Base-by-base conservation (phyloP, 495 filamentous ascomycete genomes). In the Bryoglossum gracile region DNA sequence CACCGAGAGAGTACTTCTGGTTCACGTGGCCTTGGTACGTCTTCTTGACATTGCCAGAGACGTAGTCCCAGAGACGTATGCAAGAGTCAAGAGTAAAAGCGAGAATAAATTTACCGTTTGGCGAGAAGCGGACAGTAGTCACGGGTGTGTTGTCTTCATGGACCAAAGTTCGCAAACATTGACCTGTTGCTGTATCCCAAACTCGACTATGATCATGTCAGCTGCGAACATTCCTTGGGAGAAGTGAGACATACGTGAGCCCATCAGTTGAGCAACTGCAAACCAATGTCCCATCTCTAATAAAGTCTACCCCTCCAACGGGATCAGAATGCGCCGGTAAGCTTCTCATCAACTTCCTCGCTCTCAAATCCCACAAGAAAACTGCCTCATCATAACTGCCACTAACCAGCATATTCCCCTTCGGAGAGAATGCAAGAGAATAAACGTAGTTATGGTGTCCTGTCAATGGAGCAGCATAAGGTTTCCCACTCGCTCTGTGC, bases 381-480 rank as follows among this genome's bases (percentile, higher is more conserved):
- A 98, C 86, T 8, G 94, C 92, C 71, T 98, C 92, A 58, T 97
- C 92, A 66, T 95, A 97, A 57, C 86, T 91, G 14, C 92, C 94
- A 48, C 85, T 90, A 30, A 85, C 92, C 14, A 98, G 77, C 58
- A 95, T 95, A 59, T 96, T 97, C 30, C 92, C 94, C 66, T 95
- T 95, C 1, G 94, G 92, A 13, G 86, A 87, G 65, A 96, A 98
- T 17, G 90, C 88, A 39, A 98, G 74, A 28, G 83, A 83, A 65
- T 91, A 95, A 36, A 98, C 82, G 69, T 95, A 96, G 62, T 90
- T 96, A 62, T 96, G 90, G 62, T 98, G 92, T 34, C 92, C 90
- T 24, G 81, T 65, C 53, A 96, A 73, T 6, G 85, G 80, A 51
- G 41, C 64, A 61, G 35, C 64, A 61, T 49, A 65, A 25, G 68